Evolutionary conservation across 345 rosid species (phyloP), one percentile per base, ranked within the genome.

Genomic region (Gynandropsis gynandra): DNA sequence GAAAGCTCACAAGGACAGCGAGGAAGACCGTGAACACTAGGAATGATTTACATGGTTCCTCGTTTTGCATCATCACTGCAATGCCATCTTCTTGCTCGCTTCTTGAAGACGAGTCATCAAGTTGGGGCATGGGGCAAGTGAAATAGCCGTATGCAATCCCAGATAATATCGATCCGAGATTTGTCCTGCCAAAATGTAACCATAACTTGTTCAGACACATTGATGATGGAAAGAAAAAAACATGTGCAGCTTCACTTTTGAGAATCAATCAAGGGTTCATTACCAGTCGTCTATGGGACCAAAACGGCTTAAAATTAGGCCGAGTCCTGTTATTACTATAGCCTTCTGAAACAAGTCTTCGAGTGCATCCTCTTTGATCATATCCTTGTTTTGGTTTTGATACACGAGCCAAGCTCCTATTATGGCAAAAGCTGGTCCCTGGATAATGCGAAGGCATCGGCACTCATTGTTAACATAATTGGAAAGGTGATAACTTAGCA

Each of bases 381-480:
- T 67, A 53, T 63, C 84, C 57, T 74, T 83, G 77, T 78, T 80
- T 58, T 81, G 95, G 46, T 18, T 20, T 50, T 86, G 90, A 59
- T 78, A 80, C 1, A 80, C 73, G 3, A 86, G 82, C 94, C 97
- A 86, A 27, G 97, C 94, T 62, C 97, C 95, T 41, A 89, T 83
- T 58, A 89, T 47, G 4, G 85, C 81, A 64, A 85, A 89, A 46
- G 78, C 68, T 31, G 97, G 93, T 49, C 87, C 95, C 97, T 84
- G 73, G 50, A 74, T 50, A 6, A 17, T 7, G 1, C 41, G n/a
- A 37, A 37, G 41, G 41, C 41, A 13, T 10, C 15, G 8, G 11
- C 3, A 37, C 29, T 2, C 3, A 8, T 9, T 2, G 11, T 2
- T 38, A 51, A 38, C 1, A 4, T 21, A 0, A 52, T 14, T 8